Evolutionary conservation across 768 basidiomycete genomes (phyloP).

Genomic region (Naganishia friedmannii): DNA sequence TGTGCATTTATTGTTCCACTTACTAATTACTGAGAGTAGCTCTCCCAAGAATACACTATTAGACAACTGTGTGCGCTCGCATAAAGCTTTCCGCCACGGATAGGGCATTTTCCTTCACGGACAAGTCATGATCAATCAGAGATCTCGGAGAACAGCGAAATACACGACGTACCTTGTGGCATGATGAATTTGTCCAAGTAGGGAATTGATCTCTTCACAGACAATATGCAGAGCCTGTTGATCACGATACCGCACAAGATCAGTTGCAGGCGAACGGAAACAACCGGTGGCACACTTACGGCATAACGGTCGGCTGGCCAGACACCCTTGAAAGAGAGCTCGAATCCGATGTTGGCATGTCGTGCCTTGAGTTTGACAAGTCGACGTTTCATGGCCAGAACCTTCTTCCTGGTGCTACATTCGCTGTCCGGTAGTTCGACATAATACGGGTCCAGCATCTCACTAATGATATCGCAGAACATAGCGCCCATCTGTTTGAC

Average conservation of each 20-base stretch:
- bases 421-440: constrained; percentile 55
- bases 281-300: constrained; percentile 55
- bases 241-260: not conserved
- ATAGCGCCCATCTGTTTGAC: constrained; percentile 66
- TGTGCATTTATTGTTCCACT: constrained; percentile 37
- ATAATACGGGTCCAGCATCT: constrained; percentile 60
- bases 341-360: constrained; percentile 34
- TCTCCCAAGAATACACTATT: constrained; percentile 83
- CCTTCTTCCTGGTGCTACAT: constrained; percentile 61
- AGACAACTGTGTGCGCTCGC: constrained; percentile 69
- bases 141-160: constrained; percentile 53
- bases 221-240: constrained; percentile 36
- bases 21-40: constrained; percentile 75
- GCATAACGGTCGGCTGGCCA: constrained; percentile 81
- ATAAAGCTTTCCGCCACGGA: constrained; percentile 72
- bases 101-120: constrained; percentile 25
- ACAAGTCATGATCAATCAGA: constrained; percentile 57
- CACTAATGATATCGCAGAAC: constrained; percentile 73
- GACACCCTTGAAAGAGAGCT: constrained; percentile 72
- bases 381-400: constrained; percentile 74
- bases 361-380: constrained; percentile 59
- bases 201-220: constrained; percentile 64
- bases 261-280: not conserved
- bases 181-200: constrained; percentile 70
- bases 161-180: constrained; percentile 53